Evolutionary conservation across 192 early-diverging fungal genomes (phyloP), one percentile per base, ranked within the genome.

Genomic region (Coemansia sp.): DNA sequence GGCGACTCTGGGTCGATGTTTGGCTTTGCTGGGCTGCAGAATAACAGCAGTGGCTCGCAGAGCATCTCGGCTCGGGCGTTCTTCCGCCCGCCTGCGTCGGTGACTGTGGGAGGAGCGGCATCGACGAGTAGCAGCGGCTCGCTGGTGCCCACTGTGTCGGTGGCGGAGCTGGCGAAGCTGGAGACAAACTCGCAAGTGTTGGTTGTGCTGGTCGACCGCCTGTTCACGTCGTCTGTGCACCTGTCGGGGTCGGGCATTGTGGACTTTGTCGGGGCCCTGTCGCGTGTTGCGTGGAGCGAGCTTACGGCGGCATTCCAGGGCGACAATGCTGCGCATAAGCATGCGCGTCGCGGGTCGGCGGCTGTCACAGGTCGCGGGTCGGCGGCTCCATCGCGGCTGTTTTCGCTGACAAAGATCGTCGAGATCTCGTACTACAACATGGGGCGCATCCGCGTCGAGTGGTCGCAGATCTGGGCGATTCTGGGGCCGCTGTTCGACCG

Each of bases 361-460:
- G 49, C 41, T 27, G 62, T 46, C 43, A 22, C 65, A 55, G 67
- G n/a, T 41, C 74, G 65, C 13, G 40, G 29, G 5, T 11, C 64
- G 3, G 43, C 63, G 18, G 65, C 76, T n/a, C 85, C 88, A 10
- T 93, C 94, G 55, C 80, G 96, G 22, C 91, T 95, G 90, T 98
- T 94, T 81, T 91, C 93, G 71, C 82, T 98, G 68, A 95, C 95
- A 74, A 96, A 96, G 71, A 88, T 98, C 62, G 96, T 98, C 2
- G 96, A 98, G 74, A 95, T 98, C 61, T 90, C 94, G 1, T 94
- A 98, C 83, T 98, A 98, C 86, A 98, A 98, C 78, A 96, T 98
- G 95, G 87, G 86, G 43, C 92, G 96, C 68, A 98, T 98, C 73
- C 89, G 96, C 62, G 90, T 94, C 73, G 94, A 96, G 79, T 98